Evolutionary conservation across 2,329 filamentous ascomycete genomes (phyloP), one percentile per base, ranked within the genome.

Genomic region (Colletotrichum euphorbiae): DNA sequence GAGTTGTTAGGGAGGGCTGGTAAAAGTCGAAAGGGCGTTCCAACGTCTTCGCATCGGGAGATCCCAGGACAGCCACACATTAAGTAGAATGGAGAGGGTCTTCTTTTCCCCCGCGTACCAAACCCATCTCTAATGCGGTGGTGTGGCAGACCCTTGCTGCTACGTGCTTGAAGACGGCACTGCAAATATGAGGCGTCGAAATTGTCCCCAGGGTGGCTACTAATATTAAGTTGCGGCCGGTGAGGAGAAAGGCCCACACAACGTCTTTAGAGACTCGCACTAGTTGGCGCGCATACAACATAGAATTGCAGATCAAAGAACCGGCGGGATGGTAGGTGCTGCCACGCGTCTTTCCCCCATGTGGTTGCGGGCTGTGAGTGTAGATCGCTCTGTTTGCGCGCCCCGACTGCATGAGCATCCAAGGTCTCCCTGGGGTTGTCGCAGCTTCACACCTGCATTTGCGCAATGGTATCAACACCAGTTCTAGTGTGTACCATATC

Each of bases 61-160:
- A 43, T 13, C 11, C 11, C 6, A 36, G 45, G 45, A 59, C n/a
- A 55, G n/a, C 40, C 46, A 46, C 57, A 33, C 17, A n/a, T 59
- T 62, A 52, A 40, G 46, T 54, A 54, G 8, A 19, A 51, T 17
- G 13, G 4, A 15, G 12, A 33, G 17, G 38, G 6, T 28, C 28
- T 19, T 21, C 24, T 19, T 28, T 33, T 24, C 21, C 33, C 54
- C 54, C 62, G 56, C 46, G 9, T 28, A 12, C 31, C 40, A 52
- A 36, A 15, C 17, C 17, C 55, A 19, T 54, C 12, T 61, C 28
- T 40, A 45, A 52, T 13, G 36, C 36, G 31, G 38, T 19, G 21
- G 40, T 42, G 48, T 13, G 48, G 57, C 38, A 66, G 48, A 62
- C 48, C 62, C 62, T 62, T 62, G 62, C 62, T 33, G 57, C 62